phyloP scores from a whole-genome alignment of 2,329 filamentous ascomycete species.

The Cladosporium sp. region DNA sequence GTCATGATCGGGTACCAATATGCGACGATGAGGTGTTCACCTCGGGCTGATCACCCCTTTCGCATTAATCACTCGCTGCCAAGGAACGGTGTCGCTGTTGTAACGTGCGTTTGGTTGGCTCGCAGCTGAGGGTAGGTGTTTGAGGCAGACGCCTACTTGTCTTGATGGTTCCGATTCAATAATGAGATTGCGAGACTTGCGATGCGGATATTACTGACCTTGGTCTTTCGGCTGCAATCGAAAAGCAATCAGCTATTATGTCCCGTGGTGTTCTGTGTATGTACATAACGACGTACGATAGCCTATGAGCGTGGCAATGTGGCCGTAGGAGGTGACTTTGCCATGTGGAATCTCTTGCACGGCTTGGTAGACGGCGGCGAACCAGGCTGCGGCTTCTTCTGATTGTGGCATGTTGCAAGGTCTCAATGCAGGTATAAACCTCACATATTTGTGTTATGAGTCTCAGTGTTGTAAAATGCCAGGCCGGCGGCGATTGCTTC shows the following conservation, averaged over 20 bases:
- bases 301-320: constrained; percentile 71
- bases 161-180: constrained; percentile 39
- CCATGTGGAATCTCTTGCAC: constrained; percentile 82
- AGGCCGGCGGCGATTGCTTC: background rate
- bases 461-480: background rate
- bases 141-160: constrained; percentile 88
- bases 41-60: constrained; percentile 84
- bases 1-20: background rate
- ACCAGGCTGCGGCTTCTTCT: constrained; percentile 74
- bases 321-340: constrained; percentile 83
- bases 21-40: constrained; percentile 47
- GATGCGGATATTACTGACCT: constrained; percentile 34
- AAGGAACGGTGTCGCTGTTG: constrained; percentile 79
- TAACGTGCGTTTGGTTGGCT: constrained; percentile 53
- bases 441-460: constrained; percentile 19
- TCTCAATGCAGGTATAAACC: background rate
- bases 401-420: constrained; percentile 61
- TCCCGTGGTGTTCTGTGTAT: background rate
- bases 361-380: constrained; percentile 74
- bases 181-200: background rate
- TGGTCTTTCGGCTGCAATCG: constrained; percentile 46
- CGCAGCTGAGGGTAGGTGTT: constrained; percentile 67
- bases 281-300: constrained; percentile 58
- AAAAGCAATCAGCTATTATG: background rate
- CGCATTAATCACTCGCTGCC: constrained; percentile 89